Conservation (phyloP, 2,329 filamentous ascomycete species). For the Fusarium temperatum region DNA sequence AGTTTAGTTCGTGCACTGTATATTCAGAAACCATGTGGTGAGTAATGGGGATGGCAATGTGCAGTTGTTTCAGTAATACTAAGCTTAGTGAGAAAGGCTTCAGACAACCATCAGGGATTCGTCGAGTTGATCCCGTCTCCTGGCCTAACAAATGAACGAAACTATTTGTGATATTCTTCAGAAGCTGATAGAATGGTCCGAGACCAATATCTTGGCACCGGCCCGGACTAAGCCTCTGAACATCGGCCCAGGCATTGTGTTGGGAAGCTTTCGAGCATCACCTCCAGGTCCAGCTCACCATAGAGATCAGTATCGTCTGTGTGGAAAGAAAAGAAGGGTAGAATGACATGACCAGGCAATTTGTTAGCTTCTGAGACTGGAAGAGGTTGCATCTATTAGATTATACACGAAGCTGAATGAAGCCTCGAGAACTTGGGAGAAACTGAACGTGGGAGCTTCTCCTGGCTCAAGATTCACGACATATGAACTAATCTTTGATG, state of each 20-base stretch:
- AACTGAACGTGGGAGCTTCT: not conserved
- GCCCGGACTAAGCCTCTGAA: too few relatives aligned
- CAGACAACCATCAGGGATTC: not conserved
- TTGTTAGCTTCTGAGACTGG: too few relatives aligned
- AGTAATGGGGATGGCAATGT: rapidly evolving
- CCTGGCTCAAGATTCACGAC: not conserved
- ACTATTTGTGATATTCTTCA: rapidly evolving
- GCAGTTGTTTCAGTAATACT: not conserved
- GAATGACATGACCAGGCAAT: rapidly evolving
- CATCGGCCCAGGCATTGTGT: not conserved
- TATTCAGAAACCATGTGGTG: rapidly evolving
- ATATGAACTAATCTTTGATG: not conserved
- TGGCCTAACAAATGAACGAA: rapidly evolving
- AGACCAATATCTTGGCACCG: not conserved
- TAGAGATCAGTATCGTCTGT: rapidly evolving
- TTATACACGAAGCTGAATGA: too few relatives aligned
- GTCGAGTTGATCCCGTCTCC: not conserved
- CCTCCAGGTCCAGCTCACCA: not conserved
- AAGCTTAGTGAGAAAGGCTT: not conserved
- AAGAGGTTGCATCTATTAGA: not conserved
- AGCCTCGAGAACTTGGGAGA: not conserved
- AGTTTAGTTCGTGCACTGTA: rapidly evolving
- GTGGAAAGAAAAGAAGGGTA: not conserved
- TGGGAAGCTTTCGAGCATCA: not conserved
- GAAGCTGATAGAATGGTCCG: rapidly evolving